Evolutionary conservation across 306 rosid species (phyloP).

Genomic region (Corylus americana): DNA sequence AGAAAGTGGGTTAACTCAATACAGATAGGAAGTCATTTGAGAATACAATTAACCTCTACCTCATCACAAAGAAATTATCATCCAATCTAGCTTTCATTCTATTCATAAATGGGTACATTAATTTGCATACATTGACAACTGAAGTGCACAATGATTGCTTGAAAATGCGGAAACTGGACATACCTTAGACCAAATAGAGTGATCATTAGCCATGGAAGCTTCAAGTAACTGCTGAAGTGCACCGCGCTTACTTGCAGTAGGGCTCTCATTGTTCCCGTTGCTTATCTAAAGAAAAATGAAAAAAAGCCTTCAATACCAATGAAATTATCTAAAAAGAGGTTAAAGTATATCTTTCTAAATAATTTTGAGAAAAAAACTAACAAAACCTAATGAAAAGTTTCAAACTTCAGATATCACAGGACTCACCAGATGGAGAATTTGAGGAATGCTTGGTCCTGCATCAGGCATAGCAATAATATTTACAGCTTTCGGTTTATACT

Average conservation of each 20-base stretch:
- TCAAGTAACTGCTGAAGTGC: conserved; percentile 88
- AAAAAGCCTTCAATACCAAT: conserved; percentile 11
- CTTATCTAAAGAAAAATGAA: conserved; percentile 54
- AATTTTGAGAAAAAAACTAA: background rate
- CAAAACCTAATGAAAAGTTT: conserved; percentile 5
- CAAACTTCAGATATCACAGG: conserved; percentile 19
- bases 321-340: conserved; percentile 14
- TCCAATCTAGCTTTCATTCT: background rate
- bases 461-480: conserved; percentile 50
- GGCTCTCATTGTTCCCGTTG: conserved; percentile 68
- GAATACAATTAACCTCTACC: background rate
- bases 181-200: conserved; percentile 86
- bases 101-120: background rate
- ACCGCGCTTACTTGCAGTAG: conserved; percentile 54
- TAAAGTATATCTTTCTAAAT: background rate
- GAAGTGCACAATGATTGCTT: background rate
- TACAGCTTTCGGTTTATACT: conserved; percentile 44
- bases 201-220: conserved; percentile 71
- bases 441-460: conserved; percentile 81
- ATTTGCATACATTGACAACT: background rate
- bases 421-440: conserved; percentile 90
- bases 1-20: background rate
- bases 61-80: background rate
- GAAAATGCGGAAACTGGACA: conserved; percentile 21
- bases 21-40: background rate